Evolutionary conservation across 169 alveolate species (phyloP), one percentile per base, ranked within the genome.

Genomic region (Theileria parva): DNA sequence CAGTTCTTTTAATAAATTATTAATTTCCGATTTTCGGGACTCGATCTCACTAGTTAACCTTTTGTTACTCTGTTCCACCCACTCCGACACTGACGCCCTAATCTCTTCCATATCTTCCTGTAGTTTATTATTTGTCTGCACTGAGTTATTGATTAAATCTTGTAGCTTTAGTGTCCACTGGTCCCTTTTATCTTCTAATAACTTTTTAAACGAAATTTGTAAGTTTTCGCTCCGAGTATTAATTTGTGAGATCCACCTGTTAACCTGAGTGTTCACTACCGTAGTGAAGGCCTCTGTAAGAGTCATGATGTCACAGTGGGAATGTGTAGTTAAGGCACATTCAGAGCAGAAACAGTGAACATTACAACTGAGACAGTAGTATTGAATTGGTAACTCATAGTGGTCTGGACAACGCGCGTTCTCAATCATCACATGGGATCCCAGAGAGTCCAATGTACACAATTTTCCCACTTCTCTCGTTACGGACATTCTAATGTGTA

Each of bases 311-410:
- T 87, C 81, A 69, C 94, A 90, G 25, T 70, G 74, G 17, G 74
- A 70, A 61, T 87, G 91, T 32, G 87, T 80, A 30, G 89, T 84
- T 34, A 90, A 74, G 8, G 94, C 94, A 69, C 94, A 90, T 57
- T 90, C 94, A 25, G 92, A 78, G 39, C 94, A 90, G 74, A 90
- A 86, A 65, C 94, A 90, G 39, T 78, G 81, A 1, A 55, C 81
- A 25, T 79, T 79, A 77, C 94, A 90, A 17, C 86, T 88, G 59
- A 87, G 90, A 60, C 94, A 90, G 73, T 79, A 90, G 79, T 90
- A 90, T 69, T 90, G 94, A 32, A 90, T 90, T n/a, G 94, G 94
- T 64, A 87, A 85, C 65, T 79, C 77, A 85, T 63, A 90, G 74
- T 90, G 94, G 57, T 90, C 87, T 19, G 87, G 87, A 57, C 94